These are phyloP conservation scores for Sporothrix brunneoviolacea DNA, from an alignment of 2,329 filamentous ascomycete genomes.

Conservation along the genomic window DNA sequence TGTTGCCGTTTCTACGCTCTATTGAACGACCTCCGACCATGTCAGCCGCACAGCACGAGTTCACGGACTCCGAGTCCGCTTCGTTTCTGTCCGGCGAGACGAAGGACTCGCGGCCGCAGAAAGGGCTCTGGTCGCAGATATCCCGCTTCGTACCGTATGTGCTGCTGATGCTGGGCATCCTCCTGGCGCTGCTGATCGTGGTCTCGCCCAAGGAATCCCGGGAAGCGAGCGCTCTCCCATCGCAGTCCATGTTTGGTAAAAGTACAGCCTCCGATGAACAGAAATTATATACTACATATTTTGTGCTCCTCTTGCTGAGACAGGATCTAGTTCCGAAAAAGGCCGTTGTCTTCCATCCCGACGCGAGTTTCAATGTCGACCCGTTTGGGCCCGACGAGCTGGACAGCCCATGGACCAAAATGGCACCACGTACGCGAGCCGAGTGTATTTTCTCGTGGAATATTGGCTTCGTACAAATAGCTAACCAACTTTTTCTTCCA, in stretches of 20 bases:
- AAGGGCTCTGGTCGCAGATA: neutral
- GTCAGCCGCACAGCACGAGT: conserved; percentile 9
- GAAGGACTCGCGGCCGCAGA: neutral
- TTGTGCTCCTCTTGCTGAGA: neutral
- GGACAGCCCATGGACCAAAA: conserved; percentile 13
- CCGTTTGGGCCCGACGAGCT: conserved; percentile 17
- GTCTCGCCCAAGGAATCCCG: neutral
- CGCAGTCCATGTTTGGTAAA: conserved; percentile 9
- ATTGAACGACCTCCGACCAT: conserved; percentile 5
- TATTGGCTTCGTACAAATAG: neutral
- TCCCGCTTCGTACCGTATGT: conserved; percentile 1
- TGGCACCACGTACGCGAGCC: conserved; percentile 16
- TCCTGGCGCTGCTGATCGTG: neutral
- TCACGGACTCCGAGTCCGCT: conserved; percentile 14
- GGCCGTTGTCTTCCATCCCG: conserved; percentile 14
- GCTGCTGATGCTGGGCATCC: neutral
- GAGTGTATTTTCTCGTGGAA: neutral
- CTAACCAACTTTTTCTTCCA: neutral
- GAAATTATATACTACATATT: neutral
- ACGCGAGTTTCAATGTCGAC: conserved; percentile 16
- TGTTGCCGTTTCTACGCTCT: too few relatives aligned
- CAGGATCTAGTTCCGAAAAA: conserved; percentile 13
- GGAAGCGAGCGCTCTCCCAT: conserved; percentile 10
- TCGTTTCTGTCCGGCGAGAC: conserved; percentile 13
- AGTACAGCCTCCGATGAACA: neutral